These are phyloP conservation scores for Fusarium temperatum DNA, from an alignment of 2,329 filamentous ascomycete genomes.

Conservation along the genomic window DNA sequence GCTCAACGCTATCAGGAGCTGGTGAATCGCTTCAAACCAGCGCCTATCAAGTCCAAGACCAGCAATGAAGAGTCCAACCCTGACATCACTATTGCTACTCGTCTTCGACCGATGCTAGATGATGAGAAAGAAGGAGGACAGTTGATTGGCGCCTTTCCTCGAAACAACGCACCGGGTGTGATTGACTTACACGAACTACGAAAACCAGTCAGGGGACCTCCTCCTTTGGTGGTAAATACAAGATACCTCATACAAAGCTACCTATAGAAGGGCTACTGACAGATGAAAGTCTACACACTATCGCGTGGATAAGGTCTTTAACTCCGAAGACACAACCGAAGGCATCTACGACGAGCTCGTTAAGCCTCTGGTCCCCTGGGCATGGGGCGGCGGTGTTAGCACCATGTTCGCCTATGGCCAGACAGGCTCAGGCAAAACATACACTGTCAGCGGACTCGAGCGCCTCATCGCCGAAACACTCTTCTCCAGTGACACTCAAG, in stretches of 20 bases:
- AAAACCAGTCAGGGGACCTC: conserved; percentile 44
- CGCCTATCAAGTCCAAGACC: conserved; percentile 1
- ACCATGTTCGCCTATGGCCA: conserved; percentile 62
- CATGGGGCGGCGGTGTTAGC: conserved; percentile 56
- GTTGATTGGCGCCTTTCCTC: conserved; percentile 30
- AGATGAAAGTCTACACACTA: conserved; percentile 46
- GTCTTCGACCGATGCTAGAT: conserved; percentile 49
- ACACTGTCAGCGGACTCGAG: conserved; percentile 54
- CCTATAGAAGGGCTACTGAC: not conserved
- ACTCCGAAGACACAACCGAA: conserved; percentile 47
- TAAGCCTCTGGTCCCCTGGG: conserved; percentile 54
- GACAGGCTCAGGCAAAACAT: conserved; percentile 60
- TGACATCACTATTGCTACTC: conserved; percentile 49
- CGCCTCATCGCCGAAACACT: conserved; percentile 50
- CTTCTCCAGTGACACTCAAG: conserved; percentile 39
- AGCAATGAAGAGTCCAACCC: conserved; percentile 12
- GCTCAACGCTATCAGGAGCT: conserved; percentile 42
- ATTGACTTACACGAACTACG: conserved; percentile 52
- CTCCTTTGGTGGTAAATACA: conserved; percentile 44
- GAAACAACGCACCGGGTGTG: not conserved
- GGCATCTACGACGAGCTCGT: conserved; percentile 54
- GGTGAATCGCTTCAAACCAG: conserved; percentile 43
- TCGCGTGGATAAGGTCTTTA: conserved; percentile 50
- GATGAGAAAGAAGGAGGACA: conserved; percentile 47
- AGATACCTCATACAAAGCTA: not conserved